Evolutionary conservation across 2,329 filamentous ascomycete genomes (phyloP).

Genomic region (Lasiodiplodia sp.): DNA sequence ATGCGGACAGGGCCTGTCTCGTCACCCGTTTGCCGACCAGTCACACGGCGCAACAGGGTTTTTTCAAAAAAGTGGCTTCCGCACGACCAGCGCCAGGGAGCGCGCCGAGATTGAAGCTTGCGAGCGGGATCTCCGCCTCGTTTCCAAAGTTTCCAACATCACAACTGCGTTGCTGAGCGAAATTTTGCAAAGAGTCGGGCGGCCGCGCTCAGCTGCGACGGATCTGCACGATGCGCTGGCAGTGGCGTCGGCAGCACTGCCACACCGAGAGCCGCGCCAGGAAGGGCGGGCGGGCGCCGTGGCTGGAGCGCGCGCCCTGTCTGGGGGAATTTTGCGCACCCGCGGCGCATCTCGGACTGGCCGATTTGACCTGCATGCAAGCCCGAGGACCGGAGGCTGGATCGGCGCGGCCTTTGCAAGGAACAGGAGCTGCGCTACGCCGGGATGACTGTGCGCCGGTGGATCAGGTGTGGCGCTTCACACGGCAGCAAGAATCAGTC

Average conservation of each 20-base stretch:
- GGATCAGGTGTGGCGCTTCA: conserved; percentile 27
- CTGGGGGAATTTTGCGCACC: conserved; percentile 10
- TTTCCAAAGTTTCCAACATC: conserved; percentile 24
- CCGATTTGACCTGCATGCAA: conserved; percentile 25
- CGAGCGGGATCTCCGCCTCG: conserved; percentile 27
- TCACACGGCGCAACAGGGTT: conserved; percentile 24
- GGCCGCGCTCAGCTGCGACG: conserved; percentile 2
- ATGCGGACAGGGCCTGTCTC: conserved; percentile 14
- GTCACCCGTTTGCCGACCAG: conserved; percentile 25
- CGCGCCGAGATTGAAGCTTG: conserved; percentile 20
- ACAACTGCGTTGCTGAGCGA: not conserved
- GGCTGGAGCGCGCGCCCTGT: conserved; percentile 16
- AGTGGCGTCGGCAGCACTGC: conserved; percentile 7
- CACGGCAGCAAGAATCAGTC: conserved; percentile 19
- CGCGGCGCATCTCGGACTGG: conserved; percentile 24
- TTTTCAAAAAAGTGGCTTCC: conserved; percentile 17
- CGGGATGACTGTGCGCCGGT: conserved; percentile 28
- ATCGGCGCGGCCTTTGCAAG: conserved; percentile 22
- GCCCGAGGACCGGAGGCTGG: conserved; percentile 19
- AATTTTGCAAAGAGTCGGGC: not conserved
- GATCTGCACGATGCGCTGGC: conserved; percentile 25
- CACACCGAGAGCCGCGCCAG: conserved; percentile 14
- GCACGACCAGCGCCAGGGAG: conserved; percentile 20
- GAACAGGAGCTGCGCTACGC: conserved; percentile 26
- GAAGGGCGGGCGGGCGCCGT: not conserved